phyloP scores from a whole-genome alignment of 2,329 filamentous ascomycete genomes.

The Pseudocercospora musae region DNA sequence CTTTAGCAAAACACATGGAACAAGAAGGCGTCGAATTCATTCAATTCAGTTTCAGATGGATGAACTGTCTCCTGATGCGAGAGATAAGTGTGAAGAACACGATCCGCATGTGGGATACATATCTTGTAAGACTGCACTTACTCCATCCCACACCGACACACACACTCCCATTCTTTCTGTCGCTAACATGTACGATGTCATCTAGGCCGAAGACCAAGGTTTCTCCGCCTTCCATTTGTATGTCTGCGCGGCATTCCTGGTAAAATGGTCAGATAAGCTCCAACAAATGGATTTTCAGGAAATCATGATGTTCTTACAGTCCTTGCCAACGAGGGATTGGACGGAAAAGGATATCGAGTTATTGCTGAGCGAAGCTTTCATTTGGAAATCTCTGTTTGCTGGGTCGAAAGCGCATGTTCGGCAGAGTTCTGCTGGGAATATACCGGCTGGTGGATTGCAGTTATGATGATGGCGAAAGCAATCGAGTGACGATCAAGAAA shows the following conservation, averaged over 20 bases:
- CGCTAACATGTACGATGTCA: background rate
- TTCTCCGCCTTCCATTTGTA: conserved; percentile 99
- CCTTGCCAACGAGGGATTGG: conserved; percentile 87
- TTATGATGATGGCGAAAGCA: background rate
- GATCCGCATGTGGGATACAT: conserved; percentile 99
- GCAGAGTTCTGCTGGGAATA: conserved; percentile 18
- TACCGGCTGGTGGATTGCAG: conserved; percentile 1
- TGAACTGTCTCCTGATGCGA: conserved; percentile 98
- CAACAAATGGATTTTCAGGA: conserved; percentile 98
- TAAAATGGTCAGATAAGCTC: conserved; percentile 96
- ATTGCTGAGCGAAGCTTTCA: conserved; percentile 91
- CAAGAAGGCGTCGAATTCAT: conserved; percentile 94
- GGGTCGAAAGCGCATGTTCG: conserved; percentile 83
- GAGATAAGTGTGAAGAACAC: conserved; percentile 96
- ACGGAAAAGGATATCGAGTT: conserved; percentile 98
- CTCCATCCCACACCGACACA: background rate
- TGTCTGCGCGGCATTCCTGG: conserved; percentile 93
- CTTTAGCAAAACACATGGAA: conserved; percentile 83
- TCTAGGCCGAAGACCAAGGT: conserved; percentile 91
- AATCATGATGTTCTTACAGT: conserved; percentile 99
- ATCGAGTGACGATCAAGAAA: background rate
- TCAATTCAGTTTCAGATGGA: conserved; percentile 98
- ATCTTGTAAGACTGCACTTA: conserved; percentile 64
- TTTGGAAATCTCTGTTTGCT: conserved; percentile 97
- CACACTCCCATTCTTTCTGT: no score